Evolutionary conservation across 164 flowering plant species (phyloP), one percentile per base, ranked within the genome.

Genomic region (Kalanchoe fedtschenkoi): DNA sequence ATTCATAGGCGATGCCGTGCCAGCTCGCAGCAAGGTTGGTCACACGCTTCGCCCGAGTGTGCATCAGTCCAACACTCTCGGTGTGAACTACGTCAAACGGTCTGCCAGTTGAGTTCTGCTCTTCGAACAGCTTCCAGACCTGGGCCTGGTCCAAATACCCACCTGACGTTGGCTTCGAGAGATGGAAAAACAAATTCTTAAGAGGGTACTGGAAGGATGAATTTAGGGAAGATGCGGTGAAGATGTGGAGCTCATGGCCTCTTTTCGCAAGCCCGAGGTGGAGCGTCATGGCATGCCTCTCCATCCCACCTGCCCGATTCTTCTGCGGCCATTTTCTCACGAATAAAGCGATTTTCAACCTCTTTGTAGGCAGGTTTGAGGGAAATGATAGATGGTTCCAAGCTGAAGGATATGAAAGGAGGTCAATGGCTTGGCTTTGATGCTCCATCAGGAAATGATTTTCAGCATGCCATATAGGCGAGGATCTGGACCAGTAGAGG

Each of bases 1-100:
- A 68, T 61, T 87, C 96, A 57, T 85, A 89, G 8, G 88, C 96
- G 60, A 89, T 87, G 38, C 95, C 95, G 65, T 87, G 96, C 96
- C 95, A 89, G 34, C 72, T 70, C 34, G 79, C 95, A 14, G 78
- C 93, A 0, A 89, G 60, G 60, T 82, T 82, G 1, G 73, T 51
- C 4, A 85, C 29, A 62, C 80, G 67, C 22, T 74, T 53, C 0
- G 96, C 68, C 34, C 84, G 75, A 13, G 80, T 74, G 41, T 87
- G 78, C 68, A 56, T 26, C 1, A 89, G 83, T 4, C 76, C 84
- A 6, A 85, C 84, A 55, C 87, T 83, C 57, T 80, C 87, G 3
- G 83, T 73, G 65, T 83, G 87, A 15, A 80, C 37, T 33, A 83
- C 80, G 51, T 83, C 87, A 51, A 83, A 83, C 0, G 81, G 81